Conservation (phyloP, 2,329 filamentous ascomycete genomes). For the Rugonectria rugulosa region DNA sequence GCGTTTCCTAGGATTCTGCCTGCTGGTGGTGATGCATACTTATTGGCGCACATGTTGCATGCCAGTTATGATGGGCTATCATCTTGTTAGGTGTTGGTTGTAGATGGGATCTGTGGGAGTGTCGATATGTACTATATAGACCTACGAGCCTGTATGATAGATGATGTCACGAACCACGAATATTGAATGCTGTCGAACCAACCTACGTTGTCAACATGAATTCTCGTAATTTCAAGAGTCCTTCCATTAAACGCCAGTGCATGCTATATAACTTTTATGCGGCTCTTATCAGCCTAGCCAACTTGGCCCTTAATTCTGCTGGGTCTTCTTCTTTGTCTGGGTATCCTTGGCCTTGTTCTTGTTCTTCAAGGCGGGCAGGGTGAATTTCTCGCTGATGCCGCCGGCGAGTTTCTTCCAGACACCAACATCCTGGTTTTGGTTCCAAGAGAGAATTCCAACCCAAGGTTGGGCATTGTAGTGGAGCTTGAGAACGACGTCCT, state of each 20-base stretch:
- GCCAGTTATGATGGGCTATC: conserved; percentile 7
- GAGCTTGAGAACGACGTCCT: conserved; percentile 79
- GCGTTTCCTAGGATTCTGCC: conserved; percentile 7
- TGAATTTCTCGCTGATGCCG: conserved; percentile 70
- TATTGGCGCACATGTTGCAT: conserved; percentile 1
- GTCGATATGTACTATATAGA: conserved; percentile 33
- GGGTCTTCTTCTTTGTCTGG: conserved; percentile 26
- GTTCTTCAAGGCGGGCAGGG: conserved; percentile 70
- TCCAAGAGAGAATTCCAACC: conserved; percentile 90
- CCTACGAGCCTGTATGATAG: conserved; percentile 30
- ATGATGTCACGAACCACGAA: conserved; percentile 29
- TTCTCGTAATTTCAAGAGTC: conserved; percentile 4
- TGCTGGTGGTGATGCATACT: conserved; percentile 5
- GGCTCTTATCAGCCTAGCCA: not conserved
- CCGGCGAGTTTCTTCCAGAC: conserved; percentile 71
- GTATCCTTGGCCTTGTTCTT: conserved; percentile 51
- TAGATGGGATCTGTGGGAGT: conserved; percentile 19
- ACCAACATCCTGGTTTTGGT: conserved; percentile 62
- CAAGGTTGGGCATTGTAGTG: conserved; percentile 99
- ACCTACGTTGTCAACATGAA: not conserved
- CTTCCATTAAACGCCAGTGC: conserved; percentile 29
- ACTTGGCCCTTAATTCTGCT: conserved; percentile 24
- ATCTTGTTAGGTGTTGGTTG: conserved; percentile 8
- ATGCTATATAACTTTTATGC: conserved; percentile 20
- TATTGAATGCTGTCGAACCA: conserved; percentile 8